phyloP scores from a whole-genome alignment of 2,329 filamentous ascomycete species.

The Penicillium sp. region DNA sequence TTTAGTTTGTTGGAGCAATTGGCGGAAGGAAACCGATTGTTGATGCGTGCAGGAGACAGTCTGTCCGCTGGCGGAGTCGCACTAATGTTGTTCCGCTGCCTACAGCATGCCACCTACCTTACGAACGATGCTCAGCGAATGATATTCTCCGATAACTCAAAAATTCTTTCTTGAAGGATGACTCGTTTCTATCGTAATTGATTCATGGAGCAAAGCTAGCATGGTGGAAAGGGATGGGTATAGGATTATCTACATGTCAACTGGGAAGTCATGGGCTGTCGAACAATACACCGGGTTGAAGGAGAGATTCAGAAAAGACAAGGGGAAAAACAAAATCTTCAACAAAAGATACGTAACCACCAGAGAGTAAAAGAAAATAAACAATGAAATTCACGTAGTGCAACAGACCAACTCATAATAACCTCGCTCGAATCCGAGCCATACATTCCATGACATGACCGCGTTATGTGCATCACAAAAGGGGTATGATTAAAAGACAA shows the following conservation, averaged over 20 bases:
- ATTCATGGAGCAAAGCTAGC: neutral
- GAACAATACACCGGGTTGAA: neutral
- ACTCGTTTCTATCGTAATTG: neutral
- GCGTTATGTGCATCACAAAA: constrained; percentile 25
- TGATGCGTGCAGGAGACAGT: constrained; percentile 24
- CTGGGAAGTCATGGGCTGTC: neutral
- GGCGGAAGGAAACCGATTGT: constrained; percentile 12
- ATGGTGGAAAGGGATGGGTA: neutral
- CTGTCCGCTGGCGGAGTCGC: constrained; percentile 26
- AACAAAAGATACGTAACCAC: neutral
- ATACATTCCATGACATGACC: constrained; percentile 19
- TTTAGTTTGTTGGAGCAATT: constrained; percentile 14
- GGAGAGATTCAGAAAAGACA: neutral
- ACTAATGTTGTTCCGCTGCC: constrained; percentile 24
- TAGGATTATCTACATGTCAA: constrained; percentile 10
- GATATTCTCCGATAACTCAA: neutral
- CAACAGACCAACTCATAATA: constrained; percentile 12
- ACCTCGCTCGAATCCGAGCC: constrained; percentile 9
- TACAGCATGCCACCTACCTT: neutral
- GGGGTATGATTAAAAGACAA: constrained; percentile 24
- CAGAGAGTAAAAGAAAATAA: neutral
- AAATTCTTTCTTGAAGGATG: neutral
- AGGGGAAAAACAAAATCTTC: constrained; percentile 3
- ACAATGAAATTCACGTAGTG: constrained; percentile 2
- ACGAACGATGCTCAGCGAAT: neutral